These are phyloP conservation scores for Amauroascus verrucosus DNA, from an alignment of 2,329 filamentous ascomycete species.

Conservation along the genomic window DNA sequence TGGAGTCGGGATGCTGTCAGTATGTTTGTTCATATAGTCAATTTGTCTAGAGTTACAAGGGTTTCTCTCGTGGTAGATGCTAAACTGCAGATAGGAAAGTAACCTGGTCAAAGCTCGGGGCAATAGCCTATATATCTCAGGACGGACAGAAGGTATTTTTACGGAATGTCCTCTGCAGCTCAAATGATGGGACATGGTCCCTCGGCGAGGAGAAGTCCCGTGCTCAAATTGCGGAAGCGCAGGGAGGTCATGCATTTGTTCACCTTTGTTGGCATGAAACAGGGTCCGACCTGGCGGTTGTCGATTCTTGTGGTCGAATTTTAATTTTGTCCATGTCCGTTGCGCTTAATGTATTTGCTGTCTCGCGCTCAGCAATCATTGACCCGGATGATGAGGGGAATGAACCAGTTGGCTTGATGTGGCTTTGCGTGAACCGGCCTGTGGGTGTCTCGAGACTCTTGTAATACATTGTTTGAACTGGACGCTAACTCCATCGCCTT, in stretches of 20 bases:
- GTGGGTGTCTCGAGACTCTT: constrained; percentile 24
- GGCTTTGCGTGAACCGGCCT: constrained; percentile 57
- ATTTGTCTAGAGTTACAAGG: too few species aligned
- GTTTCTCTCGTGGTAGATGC: not conserved
- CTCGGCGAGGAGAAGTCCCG: constrained; percentile 62
- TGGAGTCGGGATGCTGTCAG: constrained; percentile 69
- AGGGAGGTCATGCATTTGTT: constrained; percentile 56
- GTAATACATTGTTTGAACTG: constrained; percentile 18
- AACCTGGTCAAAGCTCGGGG: constrained; percentile 79
- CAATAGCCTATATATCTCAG: constrained; percentile 67
- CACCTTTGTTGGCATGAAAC: constrained; percentile 75
- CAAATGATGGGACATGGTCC: constrained; percentile 61
- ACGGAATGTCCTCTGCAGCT: constrained; percentile 59
- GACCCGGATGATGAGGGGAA: constrained; percentile 65
- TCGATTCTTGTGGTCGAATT: constrained; percentile 70
- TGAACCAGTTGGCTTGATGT: constrained; percentile 72
- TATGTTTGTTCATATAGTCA: constrained; percentile 40
- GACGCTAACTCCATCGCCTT: constrained; percentile 23
- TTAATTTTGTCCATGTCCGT: constrained; percentile 62
- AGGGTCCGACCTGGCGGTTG: constrained; percentile 68
- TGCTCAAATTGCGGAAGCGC: constrained; percentile 50
- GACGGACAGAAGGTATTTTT: constrained; percentile 63
- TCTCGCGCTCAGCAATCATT: constrained; percentile 51
- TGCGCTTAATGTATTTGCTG: constrained; percentile 60
- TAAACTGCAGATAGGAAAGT: constrained; percentile 50